Conservation (phyloP, 495 filamentous ascomycete genomes). For the Poronia punctata region DNA sequence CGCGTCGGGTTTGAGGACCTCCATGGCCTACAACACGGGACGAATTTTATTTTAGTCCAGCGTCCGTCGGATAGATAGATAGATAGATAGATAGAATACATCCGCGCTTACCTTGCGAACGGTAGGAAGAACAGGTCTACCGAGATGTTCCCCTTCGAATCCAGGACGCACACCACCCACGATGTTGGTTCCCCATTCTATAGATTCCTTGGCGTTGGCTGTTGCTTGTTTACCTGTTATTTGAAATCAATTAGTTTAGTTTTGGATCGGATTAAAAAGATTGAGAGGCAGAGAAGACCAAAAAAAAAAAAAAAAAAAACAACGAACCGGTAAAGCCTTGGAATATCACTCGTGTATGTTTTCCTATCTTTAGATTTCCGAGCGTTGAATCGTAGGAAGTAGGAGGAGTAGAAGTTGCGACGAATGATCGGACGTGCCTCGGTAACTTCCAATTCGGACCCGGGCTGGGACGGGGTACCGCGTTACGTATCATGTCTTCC, state of each 20-base stretch:
- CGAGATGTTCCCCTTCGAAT: constrained; percentile 70
- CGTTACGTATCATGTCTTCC: too few relatives aligned
- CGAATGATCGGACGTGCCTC: too few relatives aligned
- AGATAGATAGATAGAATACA: not conserved
- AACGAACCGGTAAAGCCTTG: constrained; percentile 77
- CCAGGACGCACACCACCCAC: constrained; percentile 81
- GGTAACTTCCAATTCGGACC: too few relatives aligned
- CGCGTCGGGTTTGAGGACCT: constrained; percentile 71
- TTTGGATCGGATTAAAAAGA: not conserved
- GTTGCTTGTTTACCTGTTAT: constrained; percentile 56
- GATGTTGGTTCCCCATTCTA: constrained; percentile 82
- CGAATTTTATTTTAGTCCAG: not conserved
- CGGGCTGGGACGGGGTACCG: too few relatives aligned
- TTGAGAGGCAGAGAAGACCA: constrained; percentile 1
- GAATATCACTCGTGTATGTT: constrained; percentile 74
- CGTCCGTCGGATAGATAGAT: not conserved
- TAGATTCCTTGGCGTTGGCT: constrained; percentile 71
- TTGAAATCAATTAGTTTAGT: not conserved
- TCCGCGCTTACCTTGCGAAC: constrained; percentile 49
- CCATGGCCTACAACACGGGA: constrained; percentile 51
- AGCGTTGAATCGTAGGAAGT: constrained; percentile 58
- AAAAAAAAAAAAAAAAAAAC: not conserved
- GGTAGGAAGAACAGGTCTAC: constrained; percentile 68
- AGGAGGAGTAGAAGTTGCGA: too few relatives aligned
- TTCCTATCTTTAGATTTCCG: constrained; percentile 67